Conservation (phyloP, 2,329 filamentous ascomycete species). For the Alternaria alternata region DNA sequence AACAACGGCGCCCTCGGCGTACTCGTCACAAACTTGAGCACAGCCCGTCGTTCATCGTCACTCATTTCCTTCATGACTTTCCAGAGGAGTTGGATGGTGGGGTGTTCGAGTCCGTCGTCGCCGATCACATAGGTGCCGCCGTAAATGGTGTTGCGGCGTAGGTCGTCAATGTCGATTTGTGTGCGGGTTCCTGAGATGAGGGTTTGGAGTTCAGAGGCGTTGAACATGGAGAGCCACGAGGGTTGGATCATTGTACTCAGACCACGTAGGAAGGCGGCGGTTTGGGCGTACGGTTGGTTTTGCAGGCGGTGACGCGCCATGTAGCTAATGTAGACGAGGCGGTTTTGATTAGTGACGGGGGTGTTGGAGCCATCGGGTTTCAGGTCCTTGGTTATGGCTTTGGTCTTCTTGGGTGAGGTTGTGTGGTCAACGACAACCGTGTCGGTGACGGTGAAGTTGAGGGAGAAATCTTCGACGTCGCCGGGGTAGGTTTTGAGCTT, state of each 20-base stretch:
- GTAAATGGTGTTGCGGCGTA: conserved; percentile 84
- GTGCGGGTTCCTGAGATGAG: conserved; percentile 88
- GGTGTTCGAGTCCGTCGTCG: conserved; percentile 87
- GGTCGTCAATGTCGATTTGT: conserved; percentile 85
- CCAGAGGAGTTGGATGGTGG: conserved; percentile 89
- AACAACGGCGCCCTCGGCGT: conserved; percentile 89
- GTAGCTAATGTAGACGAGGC: conserved; percentile 91
- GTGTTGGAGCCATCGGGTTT: conserved; percentile 78
- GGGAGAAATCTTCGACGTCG: conserved; percentile 78
- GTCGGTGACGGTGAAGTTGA: conserved; percentile 92
- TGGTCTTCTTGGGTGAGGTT: conserved; percentile 52
- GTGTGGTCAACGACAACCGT: conserved; percentile 55
- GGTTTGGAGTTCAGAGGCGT: conserved; percentile 91
- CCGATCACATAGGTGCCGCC: conserved; percentile 88
- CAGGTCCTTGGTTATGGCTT: conserved; percentile 76
- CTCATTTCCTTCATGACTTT: conserved; percentile 57
- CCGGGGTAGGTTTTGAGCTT: conserved; percentile 85
- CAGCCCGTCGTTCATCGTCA: conserved; percentile 80
- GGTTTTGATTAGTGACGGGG: conserved; percentile 88
- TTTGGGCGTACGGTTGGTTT: conserved; percentile 80
- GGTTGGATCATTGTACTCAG: conserved; percentile 89
- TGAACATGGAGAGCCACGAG: conserved; percentile 97
- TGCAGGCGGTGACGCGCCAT: conserved; percentile 88
- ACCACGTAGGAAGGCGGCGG: conserved; percentile 84
- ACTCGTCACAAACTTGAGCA: conserved; percentile 94